phyloP scores from a whole-genome alignment of 495 filamentous ascomycete genomes.

The Penicillium cosmopolitanum region DNA sequence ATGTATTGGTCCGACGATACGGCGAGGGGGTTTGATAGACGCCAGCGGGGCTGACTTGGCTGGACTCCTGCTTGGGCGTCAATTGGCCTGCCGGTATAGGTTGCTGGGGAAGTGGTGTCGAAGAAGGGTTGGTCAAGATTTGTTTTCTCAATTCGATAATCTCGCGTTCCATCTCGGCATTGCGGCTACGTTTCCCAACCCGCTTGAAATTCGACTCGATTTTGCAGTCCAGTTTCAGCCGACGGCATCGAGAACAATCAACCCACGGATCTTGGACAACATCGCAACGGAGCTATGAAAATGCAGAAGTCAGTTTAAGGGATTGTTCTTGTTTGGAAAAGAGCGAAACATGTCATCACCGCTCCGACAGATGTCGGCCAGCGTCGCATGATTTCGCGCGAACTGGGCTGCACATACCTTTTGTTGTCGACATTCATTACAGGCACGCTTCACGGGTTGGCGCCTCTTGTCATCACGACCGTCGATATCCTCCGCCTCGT shows the following conservation, averaged over 20 bases:
- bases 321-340: background rate
- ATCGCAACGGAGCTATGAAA: slow-evolving; percentile 78
- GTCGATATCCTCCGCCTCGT: slow-evolving; percentile 65
- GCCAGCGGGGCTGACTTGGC: slow-evolving; percentile 46
- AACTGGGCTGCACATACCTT: slow-evolving; percentile 62
- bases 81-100: slow-evolving; percentile 52
- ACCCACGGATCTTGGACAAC: slow-evolving; percentile 84
- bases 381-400: slow-evolving; percentile 5
- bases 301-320: slow-evolving; percentile 15
- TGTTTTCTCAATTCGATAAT: slow-evolving; percentile 67
- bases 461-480: slow-evolving; percentile 63
- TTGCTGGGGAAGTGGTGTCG: slow-evolving; percentile 50
- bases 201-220: slow-evolving; percentile 96
- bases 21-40: slow-evolving; percentile 50
- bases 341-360: background rate
- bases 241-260: slow-evolving; percentile 80
- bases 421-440: slow-evolving; percentile 94
- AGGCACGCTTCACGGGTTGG: slow-evolving; percentile 82
- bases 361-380: background rate
- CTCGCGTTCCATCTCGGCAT: slow-evolving; percentile 86
- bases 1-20: slow-evolving; percentile 63
- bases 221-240: slow-evolving; percentile 83
- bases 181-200: slow-evolving; percentile 84
- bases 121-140: slow-evolving; percentile 49
- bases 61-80: slow-evolving; percentile 57